Evolutionary conservation across 2,329 filamentous ascomycete species (phyloP), one percentile per base, ranked within the genome.

Genomic region (Phyllosticta ampelicida): DNA sequence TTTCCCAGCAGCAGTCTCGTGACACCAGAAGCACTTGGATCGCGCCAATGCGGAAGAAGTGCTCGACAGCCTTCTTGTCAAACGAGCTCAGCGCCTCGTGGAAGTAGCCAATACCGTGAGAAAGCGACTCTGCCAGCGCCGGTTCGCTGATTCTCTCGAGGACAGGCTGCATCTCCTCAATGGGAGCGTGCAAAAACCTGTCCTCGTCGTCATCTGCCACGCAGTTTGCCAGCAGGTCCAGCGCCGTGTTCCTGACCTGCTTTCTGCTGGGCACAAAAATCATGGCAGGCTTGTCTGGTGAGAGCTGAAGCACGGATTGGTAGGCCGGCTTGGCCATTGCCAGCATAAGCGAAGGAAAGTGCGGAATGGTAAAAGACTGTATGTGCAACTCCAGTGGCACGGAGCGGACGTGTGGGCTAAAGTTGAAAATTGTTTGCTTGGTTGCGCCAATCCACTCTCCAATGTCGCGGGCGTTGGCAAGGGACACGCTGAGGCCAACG

Each of bases 381-480:
- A 99, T 87, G 70, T 96, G 90, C 59, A 99, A 82, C 71, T 97
- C 92, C 29, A 99, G 77, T 20, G 92, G 91, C 18, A 96, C 84
- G 1, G 90, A 87, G 59, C 95, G 86, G 61, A 92, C 86, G 67
- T 92, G 87, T 1, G 94, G 94, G 66, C 90, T 96, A 77, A 99
- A 99, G 75, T 99, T 99, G 80, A 92, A 99, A 63, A 96, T 96
- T 53, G 94, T 95, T 70, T 99, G 94, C 77, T 96, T 97, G 72
- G 86, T 95, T 8, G 92, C 94, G 64, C 95, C 94, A 64, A 99
- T 90, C 94, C 94, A 99, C 74, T 96, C 94, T 55, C 92, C 92
- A 66, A 99, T 83, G 67, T 99, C 94, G 60, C 90, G 84, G 54
- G 92, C 91, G 69, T 96, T 97, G 5, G 94, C 86, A 20, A 99